Evolutionary conservation across 108 stramenopile genomes (phyloP).

Genomic region (Skeletonema tropicum): DNA sequence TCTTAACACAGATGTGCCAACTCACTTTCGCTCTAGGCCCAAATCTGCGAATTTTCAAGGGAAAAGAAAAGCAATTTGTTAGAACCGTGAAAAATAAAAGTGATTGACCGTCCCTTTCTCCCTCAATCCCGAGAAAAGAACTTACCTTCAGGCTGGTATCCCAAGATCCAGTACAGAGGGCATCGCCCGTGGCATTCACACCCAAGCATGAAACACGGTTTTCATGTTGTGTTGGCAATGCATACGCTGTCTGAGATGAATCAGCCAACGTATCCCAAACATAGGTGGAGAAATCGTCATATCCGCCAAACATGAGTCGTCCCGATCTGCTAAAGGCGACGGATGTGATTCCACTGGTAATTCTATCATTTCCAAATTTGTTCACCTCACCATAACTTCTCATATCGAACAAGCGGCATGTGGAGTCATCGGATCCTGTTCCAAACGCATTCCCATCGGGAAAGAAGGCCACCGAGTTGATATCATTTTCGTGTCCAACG

Average conservation of each 20-base stretch:
- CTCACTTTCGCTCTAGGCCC: too few species aligned
- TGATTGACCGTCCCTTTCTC: too few species aligned
- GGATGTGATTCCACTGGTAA: slow-evolving; percentile 82
- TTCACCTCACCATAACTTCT: slow-evolving; percentile 90
- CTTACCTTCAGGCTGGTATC: slow-evolving; percentile 67
- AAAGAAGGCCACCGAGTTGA: slow-evolving; percentile 97
- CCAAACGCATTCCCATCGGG: slow-evolving; percentile 91
- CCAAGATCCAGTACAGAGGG: slow-evolving; percentile 98
- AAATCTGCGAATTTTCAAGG: too few species aligned
- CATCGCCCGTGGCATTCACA: slow-evolving; percentile 90
- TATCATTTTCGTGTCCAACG: slow-evolving; percentile 94
- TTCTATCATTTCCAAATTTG: slow-evolving; percentile 80
- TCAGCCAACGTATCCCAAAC: slow-evolving; percentile 81
- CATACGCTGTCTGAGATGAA: slow-evolving; percentile 48
- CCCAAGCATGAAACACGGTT: slow-evolving; percentile 96
- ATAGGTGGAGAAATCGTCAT: slow-evolving; percentile 75
- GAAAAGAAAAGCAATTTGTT: too few species aligned
- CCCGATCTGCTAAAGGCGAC: slow-evolving; percentile 79
- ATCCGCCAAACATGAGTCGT: slow-evolving; percentile 88
- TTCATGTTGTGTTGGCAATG: slow-evolving; percentile 84
- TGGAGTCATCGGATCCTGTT: slow-evolving; percentile 95
- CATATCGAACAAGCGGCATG: slow-evolving; percentile 95
- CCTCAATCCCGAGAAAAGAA: too few species aligned
- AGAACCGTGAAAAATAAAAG: too few species aligned
- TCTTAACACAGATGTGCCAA: too few species aligned